Conservation (phyloP, 352 stramenopile species). For the Poterioochromonas sp. region DNA sequence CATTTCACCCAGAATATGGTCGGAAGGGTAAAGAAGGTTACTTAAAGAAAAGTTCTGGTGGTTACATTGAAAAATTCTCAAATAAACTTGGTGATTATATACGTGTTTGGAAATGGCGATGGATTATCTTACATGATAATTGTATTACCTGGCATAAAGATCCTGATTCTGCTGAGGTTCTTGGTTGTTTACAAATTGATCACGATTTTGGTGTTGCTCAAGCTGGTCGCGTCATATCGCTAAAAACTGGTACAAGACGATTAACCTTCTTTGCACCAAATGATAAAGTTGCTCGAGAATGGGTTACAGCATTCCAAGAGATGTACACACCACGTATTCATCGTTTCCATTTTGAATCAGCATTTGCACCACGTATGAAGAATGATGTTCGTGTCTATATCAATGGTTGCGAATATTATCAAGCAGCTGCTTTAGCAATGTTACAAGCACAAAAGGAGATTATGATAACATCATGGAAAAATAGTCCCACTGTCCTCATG, state of each 20-base stretch:
- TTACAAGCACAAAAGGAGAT: conserved; percentile 70
- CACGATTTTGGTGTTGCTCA: not conserved
- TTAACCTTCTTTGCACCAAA: not conserved
- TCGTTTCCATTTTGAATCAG: not conserved
- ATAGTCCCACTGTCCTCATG: conserved; percentile 69
- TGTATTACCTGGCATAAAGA: not conserved
- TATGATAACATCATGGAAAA: conserved; percentile 77
- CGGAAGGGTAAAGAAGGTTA: conserved; percentile 27
- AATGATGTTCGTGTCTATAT: conserved; percentile 28
- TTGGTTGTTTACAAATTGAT: conserved; percentile 7
- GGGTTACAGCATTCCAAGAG: not conserved
- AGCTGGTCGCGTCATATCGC: not conserved
- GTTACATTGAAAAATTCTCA: conserved; percentile 20
- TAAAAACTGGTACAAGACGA: not conserved
- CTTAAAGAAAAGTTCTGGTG: conserved; percentile 21
- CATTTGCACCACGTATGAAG: not conserved
- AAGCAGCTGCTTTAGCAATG: conserved; percentile 71
- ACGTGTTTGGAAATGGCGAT: not conserved
- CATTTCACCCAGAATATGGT: conserved; percentile 9
- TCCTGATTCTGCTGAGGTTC: not conserved
- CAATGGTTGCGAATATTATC: conserved; percentile 42
- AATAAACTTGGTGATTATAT: conserved; percentile 20
- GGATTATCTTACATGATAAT: conserved; percentile 15
- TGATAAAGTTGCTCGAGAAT: not conserved
- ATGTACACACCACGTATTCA: not conserved